A percentile compares a stretch with the other conserved stretches of the same genome.
Evolutionary conservation across 2,329 filamentous ascomycete genomes (phyloP).

Genomic region (Pyrenophora tritici-repentis): DNA sequence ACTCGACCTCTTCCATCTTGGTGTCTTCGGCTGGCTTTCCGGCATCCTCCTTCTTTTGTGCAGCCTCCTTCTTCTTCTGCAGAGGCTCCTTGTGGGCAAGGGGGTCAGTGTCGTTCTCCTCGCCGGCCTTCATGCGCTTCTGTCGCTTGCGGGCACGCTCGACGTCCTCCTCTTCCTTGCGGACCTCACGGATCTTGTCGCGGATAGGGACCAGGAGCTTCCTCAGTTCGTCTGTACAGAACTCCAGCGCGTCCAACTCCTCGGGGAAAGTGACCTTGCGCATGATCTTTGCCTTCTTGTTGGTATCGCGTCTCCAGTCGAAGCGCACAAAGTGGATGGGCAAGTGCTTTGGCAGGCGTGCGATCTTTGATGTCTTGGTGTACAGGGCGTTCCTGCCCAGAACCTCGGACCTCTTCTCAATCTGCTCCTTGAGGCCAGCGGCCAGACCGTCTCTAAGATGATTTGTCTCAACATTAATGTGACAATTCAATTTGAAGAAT

Average conservation of each 20-base stretch:
- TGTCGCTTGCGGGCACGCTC: constrained; percentile 91
- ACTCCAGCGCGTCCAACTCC: constrained; percentile 91
- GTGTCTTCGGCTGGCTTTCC: constrained; percentile 61
- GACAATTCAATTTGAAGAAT: constrained; percentile 94
- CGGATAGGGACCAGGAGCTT: constrained; percentile 86
- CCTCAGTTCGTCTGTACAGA: constrained; percentile 88
- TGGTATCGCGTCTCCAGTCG: constrained; percentile 93
- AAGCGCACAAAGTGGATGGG: constrained; percentile 98
- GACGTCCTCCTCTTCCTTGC: constrained; percentile 93
- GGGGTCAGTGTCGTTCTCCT: constrained; percentile 55
- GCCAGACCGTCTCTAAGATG: constrained; percentile 88
- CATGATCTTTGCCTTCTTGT: constrained; percentile 99
- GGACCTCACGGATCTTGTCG: constrained; percentile 92
- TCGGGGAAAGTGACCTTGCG: constrained; percentile 96
- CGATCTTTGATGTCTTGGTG: constrained; percentile 88
- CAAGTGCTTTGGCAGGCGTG: constrained; percentile 89
- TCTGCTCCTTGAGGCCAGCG: constrained; percentile 80
- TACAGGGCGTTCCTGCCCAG: constrained; percentile 81
- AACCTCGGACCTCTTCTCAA: constrained; percentile 84
- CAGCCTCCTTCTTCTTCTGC: constrained; percentile 56
- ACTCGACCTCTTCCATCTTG: constrained; percentile 73
- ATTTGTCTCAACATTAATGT: constrained; percentile 86
- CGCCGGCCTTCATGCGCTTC: constrained; percentile 68
- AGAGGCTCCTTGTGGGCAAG: constrained; percentile 54
- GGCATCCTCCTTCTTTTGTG: constrained; percentile 57